Conservation (phyloP, 106 monocot species). For the Dendrobium officinale region DNA sequence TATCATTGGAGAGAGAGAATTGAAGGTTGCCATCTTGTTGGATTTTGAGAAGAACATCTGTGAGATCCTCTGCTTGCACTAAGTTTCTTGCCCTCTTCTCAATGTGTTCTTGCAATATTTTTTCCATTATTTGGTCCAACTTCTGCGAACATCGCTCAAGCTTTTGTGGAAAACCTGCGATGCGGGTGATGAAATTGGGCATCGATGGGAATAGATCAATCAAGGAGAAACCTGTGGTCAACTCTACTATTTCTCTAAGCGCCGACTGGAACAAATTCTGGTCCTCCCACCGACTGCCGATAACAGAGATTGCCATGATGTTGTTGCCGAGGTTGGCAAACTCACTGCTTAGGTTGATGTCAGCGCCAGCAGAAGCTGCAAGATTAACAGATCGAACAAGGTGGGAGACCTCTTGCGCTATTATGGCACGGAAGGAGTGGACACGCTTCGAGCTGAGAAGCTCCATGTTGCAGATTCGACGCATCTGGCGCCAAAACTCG, state of each 20-base stretch:
- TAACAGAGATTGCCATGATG: neutral
- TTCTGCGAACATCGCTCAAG: neutral
- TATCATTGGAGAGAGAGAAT: slow-evolving; percentile 9
- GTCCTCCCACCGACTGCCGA: slow-evolving; percentile 11
- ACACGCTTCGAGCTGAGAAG: neutral
- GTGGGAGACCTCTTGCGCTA: neutral
- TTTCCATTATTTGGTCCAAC: slow-evolving; percentile 12
- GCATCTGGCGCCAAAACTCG: no score
- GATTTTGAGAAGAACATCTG: slow-evolving; percentile 18
- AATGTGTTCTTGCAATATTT: slow-evolving; percentile 3
- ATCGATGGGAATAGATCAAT: slow-evolving; percentile 26
- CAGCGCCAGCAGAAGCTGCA: neutral
- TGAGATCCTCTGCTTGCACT: neutral
- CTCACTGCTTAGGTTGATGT: neutral
- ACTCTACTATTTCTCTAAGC: neutral
- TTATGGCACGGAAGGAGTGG: neutral
- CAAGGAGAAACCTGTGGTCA: slow-evolving; percentile 8
- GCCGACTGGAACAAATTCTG: neutral
- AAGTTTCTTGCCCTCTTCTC: neutral
- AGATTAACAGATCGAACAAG: slow-evolving; percentile 2
- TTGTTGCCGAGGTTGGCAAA: neutral
- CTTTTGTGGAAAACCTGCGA: neutral
- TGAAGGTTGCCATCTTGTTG: slow-evolving; percentile 10
- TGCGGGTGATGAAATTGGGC: neutral
- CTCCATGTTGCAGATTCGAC: no score